Evolutionary conservation across 2,329 filamentous ascomycete species (phyloP).

Genomic region (Botrytis sinoallii): DNA sequence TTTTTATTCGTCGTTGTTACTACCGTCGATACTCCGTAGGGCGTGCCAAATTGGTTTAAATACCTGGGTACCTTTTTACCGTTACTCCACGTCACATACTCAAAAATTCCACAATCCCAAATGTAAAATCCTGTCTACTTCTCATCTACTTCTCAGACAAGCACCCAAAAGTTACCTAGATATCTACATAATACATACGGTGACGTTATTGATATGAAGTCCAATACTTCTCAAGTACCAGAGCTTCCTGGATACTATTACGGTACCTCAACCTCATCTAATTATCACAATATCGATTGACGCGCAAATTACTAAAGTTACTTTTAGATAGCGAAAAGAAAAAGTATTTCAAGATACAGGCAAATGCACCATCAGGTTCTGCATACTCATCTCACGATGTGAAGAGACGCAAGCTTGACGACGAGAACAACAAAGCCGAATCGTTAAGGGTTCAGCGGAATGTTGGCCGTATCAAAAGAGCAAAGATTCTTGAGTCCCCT

Average conservation of each 20-base stretch:
- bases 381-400: slow-evolving; percentile 58
- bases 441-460: slow-evolving; percentile 19
- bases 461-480: slow-evolving; percentile 27
- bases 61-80: background rate
- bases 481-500: slow-evolving; percentile 23
- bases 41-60: background rate
- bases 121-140: background rate
- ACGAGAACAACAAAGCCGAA: slow-evolving; percentile 32
- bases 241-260: slow-evolving; percentile 55
- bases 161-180: too few species aligned
- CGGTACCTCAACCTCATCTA: slow-evolving; percentile 40
- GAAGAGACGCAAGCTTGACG: slow-evolving; percentile 52
- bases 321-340: slow-evolving; percentile 53
- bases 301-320: background rate
- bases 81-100: background rate
- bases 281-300: background rate
- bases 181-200: background rate
- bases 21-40: background rate
- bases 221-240: background rate
- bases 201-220: background rate
- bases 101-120: background rate
- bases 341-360: slow-evolving; percentile 67
- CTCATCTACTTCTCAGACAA: background rate
- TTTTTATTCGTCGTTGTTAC: background rate
- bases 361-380: slow-evolving; percentile 46